Base-by-base conservation (phyloP, 2,329 filamentous ascomycete genomes). In the Fusarium sp. region DNA sequence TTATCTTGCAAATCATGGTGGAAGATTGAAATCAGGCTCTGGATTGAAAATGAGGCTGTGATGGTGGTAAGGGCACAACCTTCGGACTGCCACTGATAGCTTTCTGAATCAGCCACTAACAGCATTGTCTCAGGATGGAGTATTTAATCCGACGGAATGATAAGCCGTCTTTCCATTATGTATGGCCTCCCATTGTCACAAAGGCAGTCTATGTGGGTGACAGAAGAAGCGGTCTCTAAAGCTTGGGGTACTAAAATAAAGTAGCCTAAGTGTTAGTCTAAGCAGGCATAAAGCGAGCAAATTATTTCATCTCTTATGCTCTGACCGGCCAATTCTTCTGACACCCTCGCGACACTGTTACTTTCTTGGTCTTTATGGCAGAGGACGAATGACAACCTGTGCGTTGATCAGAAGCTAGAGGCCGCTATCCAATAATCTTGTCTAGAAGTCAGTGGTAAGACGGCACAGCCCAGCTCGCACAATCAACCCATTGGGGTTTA, bases 401-500 rank as follows among this genome's bases (percentile, higher is more conserved):
- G 7, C 16, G 16, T 37, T 37, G 18, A 37, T 37, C 18, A 4
- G 10, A 37, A 37, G 16, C 9, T 37, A 37, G 31, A 31, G 14
- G 2, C 7, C 3, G 13, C 30, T 31, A 8, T 16, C 31, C 34
- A 37, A 37, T 37, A 5, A 37, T 37, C 18, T 37, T n/a, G 11
- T 37, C 18, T 2, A 2, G 9, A n/a, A 3, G 30, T 44, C 34
- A 41, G 9, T 28, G 4, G 52, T 48, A 12, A 65, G 61, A 44
- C 21, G 54, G 28, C 23, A 26, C n/a, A 60, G 37, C 21, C 6
- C 45, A 25, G 41, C 62, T 66, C 63, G 62, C 49, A 6, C 62
- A 66, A 67, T 67, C 30, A 34, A 51, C 63, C 34, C 1, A n/a
- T 42, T 41, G 1, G 4, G 26, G 63, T 37, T 37, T 66, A 66